Evolutionary conservation across 2,329 filamentous ascomycete species (phyloP), one percentile per base, ranked within the genome.

Genomic region (Whalleya microplaca): DNA sequence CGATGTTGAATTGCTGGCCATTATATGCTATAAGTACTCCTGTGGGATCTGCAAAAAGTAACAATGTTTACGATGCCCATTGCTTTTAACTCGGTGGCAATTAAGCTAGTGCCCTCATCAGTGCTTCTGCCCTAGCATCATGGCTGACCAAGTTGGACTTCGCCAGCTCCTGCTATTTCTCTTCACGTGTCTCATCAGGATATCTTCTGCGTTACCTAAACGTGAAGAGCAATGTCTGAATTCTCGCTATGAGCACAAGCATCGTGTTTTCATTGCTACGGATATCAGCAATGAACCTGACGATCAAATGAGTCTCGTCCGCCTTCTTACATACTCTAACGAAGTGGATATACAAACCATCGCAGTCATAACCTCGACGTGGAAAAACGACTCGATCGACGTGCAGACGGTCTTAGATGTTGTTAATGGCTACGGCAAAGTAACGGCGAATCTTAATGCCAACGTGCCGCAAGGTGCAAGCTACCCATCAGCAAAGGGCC

Each of bases 271-370:
- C 53, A 66, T 75, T 48, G 45, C 72, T 12, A 70, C 69, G 21
- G 73, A 75, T 49, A 75, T 75, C 42, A 68, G 68, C 45, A 75
- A 75, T 55, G 73, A 75, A 54, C 73, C 71, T 2, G 73, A 75
- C 48, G 72, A 75, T 62, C 64, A 68, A 0, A 66, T 71, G 57
- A 74, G 69, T 4, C 55, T 76, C 2, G 68, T 73, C 4, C 68
- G 74, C 2, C 69, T 71, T 32, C 64, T 77, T 2, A 55, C 72
- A 0, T 76, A 76, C 51, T 63, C 70, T 5, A 74, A 77, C 55
- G 69, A 77, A 55, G 72, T 77, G 46, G 65, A 70, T 21, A 73
- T 70, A 1, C 64, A 72, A 41, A 73, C 71, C 1, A 54, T 75
- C 4, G 70, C 72, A 1, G 74, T 73, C 2, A 66, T 64, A 8